These are phyloP conservation scores for Agastache rugosa DNA, from an alignment of 257 asterid genomes.

Conservation along the genomic window DNA sequence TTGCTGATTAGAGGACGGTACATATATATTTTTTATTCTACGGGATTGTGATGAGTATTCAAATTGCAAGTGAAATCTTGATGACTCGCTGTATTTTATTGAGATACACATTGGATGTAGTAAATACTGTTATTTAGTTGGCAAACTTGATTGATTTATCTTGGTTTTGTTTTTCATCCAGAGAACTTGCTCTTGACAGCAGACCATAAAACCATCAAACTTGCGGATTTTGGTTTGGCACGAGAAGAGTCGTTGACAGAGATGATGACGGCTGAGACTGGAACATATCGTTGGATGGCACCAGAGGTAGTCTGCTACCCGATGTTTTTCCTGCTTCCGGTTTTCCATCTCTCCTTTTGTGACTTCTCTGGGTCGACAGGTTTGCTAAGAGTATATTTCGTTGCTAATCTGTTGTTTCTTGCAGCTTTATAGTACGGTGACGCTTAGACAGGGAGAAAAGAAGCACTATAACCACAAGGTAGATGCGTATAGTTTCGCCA, in stretches of 20 bases:
- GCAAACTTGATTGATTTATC: conserved; percentile 8
- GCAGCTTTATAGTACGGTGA: conserved; percentile 96
- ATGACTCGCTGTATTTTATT: neutral
- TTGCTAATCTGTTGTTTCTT: conserved; percentile 13
- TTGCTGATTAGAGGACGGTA: conserved; percentile 5
- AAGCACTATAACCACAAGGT: conserved; percentile 98
- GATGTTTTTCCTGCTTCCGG: conserved; percentile 17
- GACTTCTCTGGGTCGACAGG: conserved; percentile 42
- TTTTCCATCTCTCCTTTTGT: neutral
- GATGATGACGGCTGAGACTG: conserved; percentile 99
- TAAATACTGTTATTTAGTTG: neutral
- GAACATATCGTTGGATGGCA: conserved; percentile 99
- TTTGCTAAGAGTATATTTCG: neutral
- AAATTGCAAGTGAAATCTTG: conserved; percentile 4
- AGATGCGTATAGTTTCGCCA: conserved; percentile 97
- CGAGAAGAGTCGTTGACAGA: conserved; percentile 98
- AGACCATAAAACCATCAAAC: conserved; percentile 80
- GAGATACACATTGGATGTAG: neutral
- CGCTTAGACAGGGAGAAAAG: conserved; percentile 97
- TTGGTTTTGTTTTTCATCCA: conserved; percentile 41
- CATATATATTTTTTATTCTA: neutral
- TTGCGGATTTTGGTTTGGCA: conserved; percentile 98
- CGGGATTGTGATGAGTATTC: neutral
- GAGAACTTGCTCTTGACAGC: conserved; percentile 94
- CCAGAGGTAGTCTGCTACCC: conserved; percentile 81